Evolutionary conservation across 1,139 yeast species (phyloP), one percentile per base, ranked within the genome.

Genomic region (Geotrichum carabidarum): DNA sequence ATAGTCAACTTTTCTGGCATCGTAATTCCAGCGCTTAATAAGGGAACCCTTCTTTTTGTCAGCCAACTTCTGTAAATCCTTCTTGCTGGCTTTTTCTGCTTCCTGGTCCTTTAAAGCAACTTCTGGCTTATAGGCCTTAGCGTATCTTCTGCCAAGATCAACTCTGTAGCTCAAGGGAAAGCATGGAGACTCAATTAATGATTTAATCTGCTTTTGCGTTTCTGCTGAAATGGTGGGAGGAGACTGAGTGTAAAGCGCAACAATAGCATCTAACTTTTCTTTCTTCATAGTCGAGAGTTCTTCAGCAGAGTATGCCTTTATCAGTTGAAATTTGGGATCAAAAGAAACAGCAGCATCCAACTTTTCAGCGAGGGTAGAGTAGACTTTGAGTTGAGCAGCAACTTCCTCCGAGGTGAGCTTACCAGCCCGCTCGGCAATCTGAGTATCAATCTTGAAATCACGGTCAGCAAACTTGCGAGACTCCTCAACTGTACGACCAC

Each of bases 391-490:
- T 41, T 72, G 63, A 41, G 65, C 55, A 9, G 51, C 57, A 54
- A 62, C 55, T 48, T 59, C 58, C 44, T 58, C 48, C 38, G 63
- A 58, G 36, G 63, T 51, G 47, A 56, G 58, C 50, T 55, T 60
- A 51, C 59, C 75, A 75, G 34, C 74, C 75, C 64, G 75, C 74
- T 58, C 69, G 70, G 74, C 68, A 57, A 86, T 72, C 53, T 75
- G 73, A 48, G 78, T 64, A 48, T 78, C 79, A 60, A 79, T 79
- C n/a, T 77, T 63, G 57, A 76, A 68, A 77, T 77, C 69, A 70
- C 79, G 17, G 1, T 85, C 78, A 59, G 84, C 86, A 48, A 73
- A 72, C 57, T 74, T 75, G 9, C 91, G 83, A 51, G 85, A 88
- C 46, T 74, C 75, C n/a, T 74, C 60, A 0, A 57, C 54, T 2